Conservation (phyloP, 176 grass and related monocot species). For the Oropetium thomaeum region DNA sequence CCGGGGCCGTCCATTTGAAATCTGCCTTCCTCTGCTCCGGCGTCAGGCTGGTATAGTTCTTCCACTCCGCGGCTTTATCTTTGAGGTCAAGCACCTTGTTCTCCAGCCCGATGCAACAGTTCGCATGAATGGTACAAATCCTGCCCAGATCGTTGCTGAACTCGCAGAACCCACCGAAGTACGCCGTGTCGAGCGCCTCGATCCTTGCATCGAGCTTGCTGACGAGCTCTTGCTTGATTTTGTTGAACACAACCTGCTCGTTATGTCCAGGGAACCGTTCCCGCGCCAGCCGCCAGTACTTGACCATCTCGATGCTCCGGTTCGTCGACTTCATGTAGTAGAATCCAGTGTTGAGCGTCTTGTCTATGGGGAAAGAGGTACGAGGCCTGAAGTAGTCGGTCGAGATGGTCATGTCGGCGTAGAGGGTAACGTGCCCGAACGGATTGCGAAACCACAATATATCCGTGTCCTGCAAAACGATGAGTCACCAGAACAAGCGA, state of each 20-base stretch:
- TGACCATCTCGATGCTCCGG: slow-evolving; percentile 25
- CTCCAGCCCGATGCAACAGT: slow-evolving; percentile 46
- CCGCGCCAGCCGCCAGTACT: slow-evolving; percentile 41
- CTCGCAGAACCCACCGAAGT: slow-evolving; percentile 48
- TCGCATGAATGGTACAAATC: slow-evolving; percentile 57
- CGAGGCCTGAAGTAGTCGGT: slow-evolving; percentile 28
- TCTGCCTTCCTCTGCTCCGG: not conserved
- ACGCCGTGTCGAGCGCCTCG: slow-evolving; percentile 34
- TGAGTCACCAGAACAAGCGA: not conserved
- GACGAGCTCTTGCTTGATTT: slow-evolving; percentile 41
- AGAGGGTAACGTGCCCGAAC: slow-evolving; percentile 25
- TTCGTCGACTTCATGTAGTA: slow-evolving; percentile 42
- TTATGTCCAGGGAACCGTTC: not conserved
- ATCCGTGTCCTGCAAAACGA: slow-evolving; percentile 40
- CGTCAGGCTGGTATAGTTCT: slow-evolving; percentile 26
- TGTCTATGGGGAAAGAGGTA: slow-evolving; percentile 11
- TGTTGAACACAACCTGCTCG: slow-evolving; percentile 48
- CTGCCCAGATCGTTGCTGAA: slow-evolving; percentile 6
- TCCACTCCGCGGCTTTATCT: slow-evolving; percentile 37
- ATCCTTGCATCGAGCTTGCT: slow-evolving; percentile 7
- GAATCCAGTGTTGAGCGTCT: slow-evolving; percentile 49
- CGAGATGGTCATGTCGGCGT: slow-evolving; percentile 35
- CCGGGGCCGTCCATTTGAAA: slow-evolving; percentile 5
- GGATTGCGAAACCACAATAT: slow-evolving; percentile 55
- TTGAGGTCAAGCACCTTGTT: slow-evolving; percentile 53